Base-by-base conservation (phyloP, 305 asterid genomes). In the Fraxinus paxiana region DNA sequence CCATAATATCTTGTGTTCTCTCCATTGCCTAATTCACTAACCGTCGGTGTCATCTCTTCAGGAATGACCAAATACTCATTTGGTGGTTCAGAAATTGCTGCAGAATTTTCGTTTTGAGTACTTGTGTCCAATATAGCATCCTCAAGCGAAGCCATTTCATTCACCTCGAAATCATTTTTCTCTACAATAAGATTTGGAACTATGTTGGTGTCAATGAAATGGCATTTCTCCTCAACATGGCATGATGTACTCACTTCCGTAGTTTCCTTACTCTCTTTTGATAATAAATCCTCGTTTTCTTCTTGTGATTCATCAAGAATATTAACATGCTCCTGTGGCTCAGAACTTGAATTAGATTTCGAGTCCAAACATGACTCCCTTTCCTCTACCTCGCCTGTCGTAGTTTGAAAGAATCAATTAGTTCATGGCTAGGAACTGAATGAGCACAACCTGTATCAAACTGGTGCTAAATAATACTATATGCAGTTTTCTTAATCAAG, bases 321-420 rank as follows among this genome's bases (percentile, higher is more conserved):
- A 76, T 37, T 67, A 17, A 35, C 69, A 24, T 78, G 56, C 80
- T 84, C 86, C 56, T 76, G 77, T 61, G 81, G 76, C 24, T 74
- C 34, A 13, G 70, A n/a, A 6, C 79, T 43, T 22, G 31, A 70
- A 17, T 34, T 28, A 18, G 71, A 73, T 1, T 77, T 61, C 10
- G 33, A 31, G 7, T 20, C 73, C 59, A 71, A 73, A 71, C 71
- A 69, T 56, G 76, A 41, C 28, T 28, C 56, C 54, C 46, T 78
- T 74, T 8, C 81, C 78, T 82, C 89, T 80, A 56, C 82, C 77
- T 81, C 83, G 75, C 48, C 89, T 85, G 80, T 77, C 56, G 63
- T 8, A 17, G 59, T 15, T 82, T 34, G 22, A 65, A 41, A 20
- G 43, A 41, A 73, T 79, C 35, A 75, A 51, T 26, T 34, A 70